These are phyloP conservation scores for Nitzschia putrida DNA, from an alignment of 108 stramenopile genomes.

Conservation along the genomic window DNA sequence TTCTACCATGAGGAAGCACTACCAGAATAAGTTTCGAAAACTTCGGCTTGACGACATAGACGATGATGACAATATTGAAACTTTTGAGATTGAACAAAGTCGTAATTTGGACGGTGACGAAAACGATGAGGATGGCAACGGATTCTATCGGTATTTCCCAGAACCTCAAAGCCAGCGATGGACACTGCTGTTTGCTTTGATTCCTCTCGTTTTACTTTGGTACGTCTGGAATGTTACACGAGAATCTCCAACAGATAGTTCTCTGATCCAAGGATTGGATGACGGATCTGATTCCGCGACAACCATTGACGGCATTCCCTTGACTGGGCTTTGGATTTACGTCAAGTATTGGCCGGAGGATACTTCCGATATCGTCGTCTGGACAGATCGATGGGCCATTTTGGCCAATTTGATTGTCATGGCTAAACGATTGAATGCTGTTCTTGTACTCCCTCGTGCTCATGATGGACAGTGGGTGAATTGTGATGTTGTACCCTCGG, in stretches of 20 bases:
- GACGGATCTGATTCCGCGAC: neutral
- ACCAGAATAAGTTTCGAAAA: too few relatives aligned
- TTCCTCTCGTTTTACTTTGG: conserved; percentile 7
- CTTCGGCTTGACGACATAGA: too few relatives aligned
- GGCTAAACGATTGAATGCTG: conserved; percentile 14
- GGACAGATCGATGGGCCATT: neutral
- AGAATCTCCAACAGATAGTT: neutral
- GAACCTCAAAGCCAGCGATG: neutral
- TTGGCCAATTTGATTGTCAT: conserved; percentile 10
- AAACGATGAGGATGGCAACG: too few relatives aligned
- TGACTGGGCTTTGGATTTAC: conserved; percentile 10
- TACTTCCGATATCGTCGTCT: neutral
- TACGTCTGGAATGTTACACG: conserved; percentile 10
- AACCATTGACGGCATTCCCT: neutral
- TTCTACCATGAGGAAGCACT: too few relatives aligned
- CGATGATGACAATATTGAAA: too few relatives aligned
- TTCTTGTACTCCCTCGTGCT: conserved; percentile 2
- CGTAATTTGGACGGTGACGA: too few relatives aligned
- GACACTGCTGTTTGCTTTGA: conserved; percentile 1
- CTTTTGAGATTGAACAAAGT: too few relatives aligned
- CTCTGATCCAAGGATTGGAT: neutral
- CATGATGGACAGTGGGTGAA: neutral
- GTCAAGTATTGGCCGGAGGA: conserved; percentile 4
- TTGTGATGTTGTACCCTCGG: neutral
- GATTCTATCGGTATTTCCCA: too few relatives aligned